Evolutionary conservation across 306 rosid species (phyloP).

Genomic region (Dryas drummondii): DNA sequence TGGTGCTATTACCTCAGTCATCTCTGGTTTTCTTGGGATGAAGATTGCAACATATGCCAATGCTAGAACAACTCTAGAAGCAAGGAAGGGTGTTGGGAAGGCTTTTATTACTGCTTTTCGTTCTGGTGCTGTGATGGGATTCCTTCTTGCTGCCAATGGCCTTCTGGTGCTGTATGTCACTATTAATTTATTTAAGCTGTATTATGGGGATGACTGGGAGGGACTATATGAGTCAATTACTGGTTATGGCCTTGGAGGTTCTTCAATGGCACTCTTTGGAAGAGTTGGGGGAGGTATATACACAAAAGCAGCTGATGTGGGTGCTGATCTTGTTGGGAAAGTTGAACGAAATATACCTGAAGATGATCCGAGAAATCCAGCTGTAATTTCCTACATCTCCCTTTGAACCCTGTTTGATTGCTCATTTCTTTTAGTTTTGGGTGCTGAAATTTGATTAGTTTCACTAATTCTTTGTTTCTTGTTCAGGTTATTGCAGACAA

Average conservation of each 20-base stretch:
- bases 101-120: constrained; percentile 57
- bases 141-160: constrained; percentile 72
- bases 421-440: neutral
- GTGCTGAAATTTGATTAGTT: neutral
- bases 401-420: constrained; percentile 1
- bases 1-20: constrained; percentile 61
- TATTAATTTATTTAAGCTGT: constrained; percentile 58
- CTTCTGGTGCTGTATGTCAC: constrained; percentile 52
- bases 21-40: constrained; percentile 67
- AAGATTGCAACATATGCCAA: constrained; percentile 75
- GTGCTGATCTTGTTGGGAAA: constrained; percentile 72
- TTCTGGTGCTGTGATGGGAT: constrained; percentile 71
- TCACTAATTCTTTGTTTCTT: constrained; percentile 14
- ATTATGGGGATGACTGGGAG: constrained; percentile 80
- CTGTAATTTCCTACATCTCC: constrained; percentile 39
- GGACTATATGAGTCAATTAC: constrained; percentile 72
- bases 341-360: constrained; percentile 68
- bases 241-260: constrained; percentile 75
- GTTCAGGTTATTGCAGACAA: constrained; percentile 75
- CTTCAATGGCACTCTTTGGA: constrained; percentile 77
- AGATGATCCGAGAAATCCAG: constrained; percentile 76
- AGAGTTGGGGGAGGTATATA: constrained; percentile 79
- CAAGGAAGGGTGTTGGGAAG: constrained; percentile 60
- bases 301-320: constrained; percentile 86
- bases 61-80: constrained; percentile 67